Base-by-base conservation (phyloP, 2,329 filamentous ascomycete species). In the Pseudovirgaria hyperparasitica region DNA sequence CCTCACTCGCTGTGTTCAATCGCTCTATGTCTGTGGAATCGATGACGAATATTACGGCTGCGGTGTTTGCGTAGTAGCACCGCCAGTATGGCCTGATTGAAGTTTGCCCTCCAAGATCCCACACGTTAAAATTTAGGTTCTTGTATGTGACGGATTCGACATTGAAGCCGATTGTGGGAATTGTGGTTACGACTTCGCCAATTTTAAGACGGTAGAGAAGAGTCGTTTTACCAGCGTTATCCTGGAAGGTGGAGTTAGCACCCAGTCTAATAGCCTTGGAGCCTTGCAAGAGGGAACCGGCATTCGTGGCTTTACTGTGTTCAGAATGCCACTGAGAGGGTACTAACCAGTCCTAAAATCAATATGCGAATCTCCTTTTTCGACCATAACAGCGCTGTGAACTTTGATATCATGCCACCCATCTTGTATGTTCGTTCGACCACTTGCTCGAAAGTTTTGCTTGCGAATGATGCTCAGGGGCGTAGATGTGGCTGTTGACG, bases 351-450 rank as follows among this genome's bases (percentile, higher is more conserved):
- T 47, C 86, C 86, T 34, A 94, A 62, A 42, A 94, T 94, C 55
- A 98, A 60, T 60, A 98, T 98, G 45, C 90, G 69, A 39, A 94
- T 94, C 63, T 98, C 90, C 64, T 96, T 98, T 67, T 96, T 96
- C 22, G 81, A 64, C 76, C 80, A 96, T 36, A 92, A 46, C 35
- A 92, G 62, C 28, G 78, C 81, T 45, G 84, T 63, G 40, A 71
- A 56, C 35, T 63, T 58, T 29, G 68, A 72, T 37, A 72, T 50
- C 35, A 62, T 64, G 37, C 57, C 66, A 38, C 68, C 68, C 68
- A 73, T 72, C 32, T 26, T 57, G 29, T n/a, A n/a, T n/a, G n/a
- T n/a, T n/a, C n/a, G n/a, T n/a, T n/a, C n/a, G n/a, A n/a, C n/a
- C n/a, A n/a, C n/a, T n/a, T n/a, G n/a, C n/a, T n/a, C n/a, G n/a